phyloP scores from a whole-genome alignment of 371 early-diverging fungal species.

The Actinomucor elegans region DNA sequence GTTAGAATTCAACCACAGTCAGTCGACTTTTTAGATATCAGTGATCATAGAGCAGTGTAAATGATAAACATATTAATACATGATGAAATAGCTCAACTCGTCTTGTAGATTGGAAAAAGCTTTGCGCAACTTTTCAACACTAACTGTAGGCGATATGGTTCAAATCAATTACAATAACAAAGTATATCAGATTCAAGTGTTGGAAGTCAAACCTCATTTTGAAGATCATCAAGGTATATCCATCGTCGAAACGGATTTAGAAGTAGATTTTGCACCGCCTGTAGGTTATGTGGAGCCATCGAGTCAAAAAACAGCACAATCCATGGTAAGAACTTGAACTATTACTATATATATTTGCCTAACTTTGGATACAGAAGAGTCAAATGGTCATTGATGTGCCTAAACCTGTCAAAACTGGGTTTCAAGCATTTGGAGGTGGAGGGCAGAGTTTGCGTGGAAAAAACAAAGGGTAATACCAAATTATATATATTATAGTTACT shows the following conservation, averaged over 20 bases:
- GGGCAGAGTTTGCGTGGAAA: conserved; percentile 45
- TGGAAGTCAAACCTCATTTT: conserved; percentile 86
- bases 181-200: conserved; percentile 86
- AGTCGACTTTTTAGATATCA: conserved; percentile 96
- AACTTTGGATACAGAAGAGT: conserved; percentile 40
- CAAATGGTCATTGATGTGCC: conserved; percentile 48
- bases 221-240: conserved; percentile 78
- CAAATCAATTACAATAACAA: conserved; percentile 91
- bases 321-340: conserved; percentile 35
- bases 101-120: conserved; percentile 86
- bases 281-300: conserved; percentile 94
- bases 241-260: conserved; percentile 98
- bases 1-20: conserved; percentile 99
- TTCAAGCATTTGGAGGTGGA: conserved; percentile 40
- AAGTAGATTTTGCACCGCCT: conserved; percentile 98
- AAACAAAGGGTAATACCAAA: conserved; percentile 43
- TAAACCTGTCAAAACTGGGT: conserved; percentile 38
- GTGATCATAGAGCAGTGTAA: conserved; percentile 96
- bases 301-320: conserved; percentile 36
- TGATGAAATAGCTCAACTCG: background rate
- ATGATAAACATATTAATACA: conserved; percentile 3
- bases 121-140: conserved; percentile 91
- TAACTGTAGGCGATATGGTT: conserved; percentile 95
- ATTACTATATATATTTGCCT: background rate
- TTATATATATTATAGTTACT: too few species aligned